These are phyloP conservation scores for Peniophora sp. DNA, from an alignment of 1,284 basidiomycete genomes.

Conservation along the genomic window DNA sequence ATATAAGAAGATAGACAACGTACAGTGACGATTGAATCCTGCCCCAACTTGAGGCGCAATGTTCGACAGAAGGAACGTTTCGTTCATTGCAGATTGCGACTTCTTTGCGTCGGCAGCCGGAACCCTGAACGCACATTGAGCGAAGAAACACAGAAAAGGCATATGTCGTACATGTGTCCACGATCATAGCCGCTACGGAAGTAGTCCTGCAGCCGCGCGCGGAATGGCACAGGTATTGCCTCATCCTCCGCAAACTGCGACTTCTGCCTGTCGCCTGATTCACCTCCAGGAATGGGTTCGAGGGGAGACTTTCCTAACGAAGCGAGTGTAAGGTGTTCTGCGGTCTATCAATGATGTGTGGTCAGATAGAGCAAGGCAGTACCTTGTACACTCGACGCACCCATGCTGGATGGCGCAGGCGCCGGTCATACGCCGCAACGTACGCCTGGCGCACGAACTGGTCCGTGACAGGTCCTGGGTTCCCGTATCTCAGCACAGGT, in stretches of 20 bases:
- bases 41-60: conserved; percentile 98
- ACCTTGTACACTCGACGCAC: conserved; percentile 33
- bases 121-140: conserved; percentile 47
- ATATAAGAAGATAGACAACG: conserved; percentile 16
- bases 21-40: conserved; percentile 96
- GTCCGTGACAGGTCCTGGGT: conserved; percentile 82
- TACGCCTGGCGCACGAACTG: conserved; percentile 77
- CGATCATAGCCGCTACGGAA: conserved; percentile 94
- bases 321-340: conserved; percentile 81
- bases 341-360: conserved; percentile 51
- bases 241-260: conserved; percentile 87
- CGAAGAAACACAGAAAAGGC: background rate
- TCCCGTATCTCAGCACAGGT: conserved; percentile 60
- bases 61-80: conserved; percentile 93
- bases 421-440: conserved; percentile 85
- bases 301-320: conserved; percentile 52
- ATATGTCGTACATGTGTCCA: conserved; percentile 79
- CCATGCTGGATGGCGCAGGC: conserved; percentile 90
- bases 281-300: conserved; percentile 21
- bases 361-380: background rate
- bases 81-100: conserved; percentile 91
- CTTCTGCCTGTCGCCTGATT: conserved; percentile 61
- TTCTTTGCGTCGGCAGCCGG: conserved; percentile 96
- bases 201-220: conserved; percentile 85
- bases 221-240: conserved; percentile 71